Evolutionary conservation across 352 stramenopile genomes (phyloP), one percentile per base, ranked within the genome.

Genomic region (Globisporangium middletonii): DNA sequence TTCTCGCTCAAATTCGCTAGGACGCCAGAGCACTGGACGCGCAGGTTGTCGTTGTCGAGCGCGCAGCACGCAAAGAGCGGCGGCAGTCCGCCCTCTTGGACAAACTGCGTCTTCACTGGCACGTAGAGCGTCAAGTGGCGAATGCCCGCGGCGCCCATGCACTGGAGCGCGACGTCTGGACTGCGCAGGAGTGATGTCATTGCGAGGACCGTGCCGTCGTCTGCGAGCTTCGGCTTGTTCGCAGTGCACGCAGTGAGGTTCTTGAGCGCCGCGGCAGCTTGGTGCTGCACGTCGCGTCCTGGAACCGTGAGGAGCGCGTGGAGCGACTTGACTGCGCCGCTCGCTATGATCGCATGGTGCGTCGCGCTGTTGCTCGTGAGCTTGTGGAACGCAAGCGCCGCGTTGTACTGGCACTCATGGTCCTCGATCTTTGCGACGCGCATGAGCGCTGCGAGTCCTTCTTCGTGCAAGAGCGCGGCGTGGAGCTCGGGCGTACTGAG

Each of bases 1-100:
- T 97, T 94, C 64, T 98, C 95, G 41, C 83, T 94, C 28, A 98
- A 67, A 38, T 95, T 97, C 28, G 92, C 88, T 16, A 98, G 73
- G 4, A 85, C 71, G 1, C 89, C 92, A 8, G 92, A 80, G 61
- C 86, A 93, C 62, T 98, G 93, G 19, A 90, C 80, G 16, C 93
- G 77, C 1, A 98, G 64, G 53, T 97, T 86, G 44, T 95, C 75
- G 51, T 92, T 63, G 1, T 72, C 57, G 13, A 87, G 57, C 11
- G 62, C 57, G 63, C 79, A 90, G 55, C 79, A 86, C 33, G 63
- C 69, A 44, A 91, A 90, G 2, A 89, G 69, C 2, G 79, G 81
- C 4, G 70, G 57, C 7, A 93, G 73, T 1, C 79, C 85, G 12
- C 77, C 74, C 64, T 93, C 83, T 4, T 78, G 60, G 0, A 93